Evolutionary conservation across 2,329 filamentous ascomycete species (phyloP), one percentile per base, ranked within the genome.

Genomic region (Exophiala spinifera): DNA sequence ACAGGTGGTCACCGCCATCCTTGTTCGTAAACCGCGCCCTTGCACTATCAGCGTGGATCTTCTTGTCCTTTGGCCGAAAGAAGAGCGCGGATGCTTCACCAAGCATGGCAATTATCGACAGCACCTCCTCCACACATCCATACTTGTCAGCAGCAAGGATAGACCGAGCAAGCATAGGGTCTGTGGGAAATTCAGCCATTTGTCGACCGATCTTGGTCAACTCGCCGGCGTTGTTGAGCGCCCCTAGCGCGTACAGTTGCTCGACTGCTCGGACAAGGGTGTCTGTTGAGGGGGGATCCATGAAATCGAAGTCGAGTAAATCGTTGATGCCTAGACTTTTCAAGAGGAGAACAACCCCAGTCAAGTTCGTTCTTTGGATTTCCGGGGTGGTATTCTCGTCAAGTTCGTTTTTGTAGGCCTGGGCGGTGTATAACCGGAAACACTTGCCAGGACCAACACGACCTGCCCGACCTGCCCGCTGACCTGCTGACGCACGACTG

Each of bases 321-420:
- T 99, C 91, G 67, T 89, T 92, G 15, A 99, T 92, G 0, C 94
- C 94, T 0, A 99, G 81, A 0, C 90, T 96, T 68, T 99, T 99
- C 44, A 99, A 80, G 46, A 99, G 82, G 13, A 99, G 79, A 2
- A 99, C 92, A 0, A 91, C 97, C 65, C 97, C 97, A 65, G 90
- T 87, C 1, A 99, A 82, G 65, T 97, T 99, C 0, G 89, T 92
- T 15, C 94, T 82, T 68, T 95, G 88, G 39, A 99, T 96, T 69
- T 97, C 94, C 0, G 94, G 94, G 0, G 88, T 92, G 0, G 91
- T 95, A 55, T 86, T 88, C 70, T 95, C 90, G 56, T 95, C 89
- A 73, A 99, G 84, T 68, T 99, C 94, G 69, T 95, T 95, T 77
- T 95, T 89, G 70, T 89, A 96, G 0, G 90, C 89, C 76, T 88